These are phyloP conservation scores for Saccharomycopsis lassenensis DNA, from an alignment of 805 yeast species.

Conservation along the genomic window DNA sequence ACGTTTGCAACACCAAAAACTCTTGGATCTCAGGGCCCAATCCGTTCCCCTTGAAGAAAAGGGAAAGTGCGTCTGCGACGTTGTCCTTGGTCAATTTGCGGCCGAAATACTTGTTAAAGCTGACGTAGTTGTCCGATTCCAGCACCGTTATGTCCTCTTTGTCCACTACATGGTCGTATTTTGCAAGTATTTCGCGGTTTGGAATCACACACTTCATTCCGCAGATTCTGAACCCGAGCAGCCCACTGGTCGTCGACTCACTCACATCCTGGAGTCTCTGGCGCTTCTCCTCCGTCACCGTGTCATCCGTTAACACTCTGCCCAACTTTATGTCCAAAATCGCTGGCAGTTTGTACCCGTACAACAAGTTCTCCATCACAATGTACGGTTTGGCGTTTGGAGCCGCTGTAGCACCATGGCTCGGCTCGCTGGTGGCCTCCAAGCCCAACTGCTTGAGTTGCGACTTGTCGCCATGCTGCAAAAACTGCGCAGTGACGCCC, in stretches of 20 bases:
- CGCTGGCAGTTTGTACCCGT: constrained; percentile 55
- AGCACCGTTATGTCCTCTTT: constrained; percentile 20
- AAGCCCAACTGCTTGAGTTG: neutral
- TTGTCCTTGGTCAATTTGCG: constrained; percentile 38
- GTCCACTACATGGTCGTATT: constrained; percentile 13
- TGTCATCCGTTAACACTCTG: constrained; percentile 38
- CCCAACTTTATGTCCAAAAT: constrained; percentile 84
- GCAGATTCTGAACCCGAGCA: constrained; percentile 66
- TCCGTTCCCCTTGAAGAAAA: constrained; percentile 33
- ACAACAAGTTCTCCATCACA: constrained; percentile 60
- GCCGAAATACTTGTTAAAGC: constrained; percentile 63
- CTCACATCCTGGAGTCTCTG: constrained; percentile 55
- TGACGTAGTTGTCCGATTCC: constrained; percentile 36
- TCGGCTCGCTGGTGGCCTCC: neutral
- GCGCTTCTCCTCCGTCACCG: constrained; percentile 47
- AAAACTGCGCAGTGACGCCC: constrained; percentile 29
- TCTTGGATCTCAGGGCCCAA: constrained; percentile 26
- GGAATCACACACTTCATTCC: constrained; percentile 69
- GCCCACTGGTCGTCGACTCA: constrained; percentile 67
- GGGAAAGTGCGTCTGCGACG: constrained; percentile 33
- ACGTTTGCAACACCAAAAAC: constrained; percentile 34
- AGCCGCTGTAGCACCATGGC: neutral
- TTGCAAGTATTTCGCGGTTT: neutral
- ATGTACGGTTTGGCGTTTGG: constrained; percentile 29
- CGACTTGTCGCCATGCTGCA: constrained; percentile 16